Percentiles rank a stretch among this genome's conserved stretches.
Conservation (phyloP, 176 grass and related monocot species). For the Stipa capillata region DNA sequence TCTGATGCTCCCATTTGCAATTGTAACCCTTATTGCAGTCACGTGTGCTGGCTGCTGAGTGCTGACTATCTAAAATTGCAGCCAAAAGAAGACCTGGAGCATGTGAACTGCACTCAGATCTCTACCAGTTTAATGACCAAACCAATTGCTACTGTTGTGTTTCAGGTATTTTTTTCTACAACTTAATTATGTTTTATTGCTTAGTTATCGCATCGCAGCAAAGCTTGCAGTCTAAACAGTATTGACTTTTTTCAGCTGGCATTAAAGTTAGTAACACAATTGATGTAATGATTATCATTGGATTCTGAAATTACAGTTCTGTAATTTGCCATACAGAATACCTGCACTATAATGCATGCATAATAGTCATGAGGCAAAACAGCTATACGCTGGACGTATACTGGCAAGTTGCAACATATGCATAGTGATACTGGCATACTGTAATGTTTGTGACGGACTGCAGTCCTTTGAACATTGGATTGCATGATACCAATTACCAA, state of each 20-base stretch:
- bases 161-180: slow-evolving; percentile 42
- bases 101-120: slow-evolving; percentile 54
- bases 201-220: neutral
- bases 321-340: neutral
- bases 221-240: neutral
- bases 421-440: neutral
- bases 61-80: slow-evolving; percentile 21
- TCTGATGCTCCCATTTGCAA: slow-evolving; percentile 11
- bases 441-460: no score
- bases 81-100: slow-evolving; percentile 43
- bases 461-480: no score
- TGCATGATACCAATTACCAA: no score
- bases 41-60: neutral
- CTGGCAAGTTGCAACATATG: neutral
- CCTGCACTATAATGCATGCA: neutral
- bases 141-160: slow-evolving; percentile 41
- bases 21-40: neutral
- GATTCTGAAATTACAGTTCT: neutral
- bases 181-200: slow-evolving; percentile 1
- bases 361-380: neutral
- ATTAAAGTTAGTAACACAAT: neutral
- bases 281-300: neutral
- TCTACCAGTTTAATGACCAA: slow-evolving; percentile 58
- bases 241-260: neutral
- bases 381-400: neutral